Evolutionary conservation across 2,329 filamentous ascomycete species (phyloP).

Genomic region (Pyricularia pennisetigena): DNA sequence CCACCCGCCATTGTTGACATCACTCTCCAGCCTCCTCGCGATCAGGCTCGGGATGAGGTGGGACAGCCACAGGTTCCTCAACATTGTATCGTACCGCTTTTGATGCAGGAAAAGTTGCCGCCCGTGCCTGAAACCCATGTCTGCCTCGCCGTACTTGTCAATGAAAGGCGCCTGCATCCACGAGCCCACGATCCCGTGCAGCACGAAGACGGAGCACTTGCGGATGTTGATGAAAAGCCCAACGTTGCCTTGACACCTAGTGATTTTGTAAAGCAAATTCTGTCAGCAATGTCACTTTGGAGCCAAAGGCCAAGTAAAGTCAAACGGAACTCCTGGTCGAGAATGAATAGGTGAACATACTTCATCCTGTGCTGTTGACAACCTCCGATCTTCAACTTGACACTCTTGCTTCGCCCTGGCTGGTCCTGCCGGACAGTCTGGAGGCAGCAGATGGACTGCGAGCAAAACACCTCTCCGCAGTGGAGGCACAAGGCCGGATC

Average conservation of each 20-base stretch:
- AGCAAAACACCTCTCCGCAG: conserved; percentile 95
- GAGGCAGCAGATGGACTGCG: conserved; percentile 85
- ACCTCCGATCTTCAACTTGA: conserved; percentile 54
- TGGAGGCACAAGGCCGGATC: conserved; percentile 90
- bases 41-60: conserved; percentile 86
- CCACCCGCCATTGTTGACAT: conserved; percentile 97
- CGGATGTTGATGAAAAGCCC: conserved; percentile 96
- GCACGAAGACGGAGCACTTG: conserved; percentile 85
- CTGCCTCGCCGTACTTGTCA: conserved; percentile 90
- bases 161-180: conserved; percentile 87
- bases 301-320: not conserved
- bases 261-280: not conserved
- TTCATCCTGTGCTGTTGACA: conserved; percentile 84
- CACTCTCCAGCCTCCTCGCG: conserved; percentile 79
- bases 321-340: not conserved
- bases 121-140: conserved; percentile 78
- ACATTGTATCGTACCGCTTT: conserved; percentile 81
- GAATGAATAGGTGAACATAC: conserved; percentile 39
- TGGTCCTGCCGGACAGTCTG: conserved; percentile 41
- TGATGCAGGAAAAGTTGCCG: conserved; percentile 90
- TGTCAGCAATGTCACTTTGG: not conserved
- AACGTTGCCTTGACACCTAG: conserved; percentile 76
- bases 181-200: conserved; percentile 72
- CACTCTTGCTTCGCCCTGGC: conserved; percentile 22
- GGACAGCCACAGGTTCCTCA: conserved; percentile 76